Base-by-base conservation (phyloP, 345 rosid genomes). In the Ceriops tagal region DNA sequence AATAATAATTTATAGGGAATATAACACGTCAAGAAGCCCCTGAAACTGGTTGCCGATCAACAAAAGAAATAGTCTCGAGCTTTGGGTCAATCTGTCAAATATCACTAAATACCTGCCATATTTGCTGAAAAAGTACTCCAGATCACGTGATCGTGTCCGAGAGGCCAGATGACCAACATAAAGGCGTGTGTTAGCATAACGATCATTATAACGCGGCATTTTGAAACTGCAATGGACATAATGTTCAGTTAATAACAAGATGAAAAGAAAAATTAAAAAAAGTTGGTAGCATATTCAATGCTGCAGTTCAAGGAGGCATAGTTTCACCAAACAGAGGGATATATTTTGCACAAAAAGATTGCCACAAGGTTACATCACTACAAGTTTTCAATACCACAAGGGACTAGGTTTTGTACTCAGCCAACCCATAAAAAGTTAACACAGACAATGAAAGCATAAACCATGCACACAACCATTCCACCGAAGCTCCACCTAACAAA, bases 201-300 rank as follows among this genome's bases (percentile, higher is more conserved):
- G 87, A 58, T 89, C 96, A 74, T 87, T 92, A 76, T 86, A 73
- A 5, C 92, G 87, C 39, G 96, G 96, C 96, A 89, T 89, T 55
- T 80, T 75, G 70, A 64, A 68, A 46, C 80, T 77, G 73, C 77
- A 77, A 27, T 26, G 22, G 51, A 13, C 49, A 65, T 21, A 22
- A 43, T 3, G 3, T 22, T 22, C 58, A 15, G 18, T 26, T 13
- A 22, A 8, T 55, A 22, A 22, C 16, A 26, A 55, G 30, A 22
- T 21, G 0, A 55, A 9, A 55, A 13, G 1, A 21, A 21, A 22
- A n/a, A 8, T n/a, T 8, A 13, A 22, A n/a, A 55, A 55, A 8
- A n/a, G 10, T 2, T 3, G 1, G 58, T 21, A 22, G 30, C 18
- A 22, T 3, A 18, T 43, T 43, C 49, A 15, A 43, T 13, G 19